These are phyloP conservation scores for Persicaria maculosa DNA, from an alignment of 148 eudicot species.

Conservation along the genomic window DNA sequence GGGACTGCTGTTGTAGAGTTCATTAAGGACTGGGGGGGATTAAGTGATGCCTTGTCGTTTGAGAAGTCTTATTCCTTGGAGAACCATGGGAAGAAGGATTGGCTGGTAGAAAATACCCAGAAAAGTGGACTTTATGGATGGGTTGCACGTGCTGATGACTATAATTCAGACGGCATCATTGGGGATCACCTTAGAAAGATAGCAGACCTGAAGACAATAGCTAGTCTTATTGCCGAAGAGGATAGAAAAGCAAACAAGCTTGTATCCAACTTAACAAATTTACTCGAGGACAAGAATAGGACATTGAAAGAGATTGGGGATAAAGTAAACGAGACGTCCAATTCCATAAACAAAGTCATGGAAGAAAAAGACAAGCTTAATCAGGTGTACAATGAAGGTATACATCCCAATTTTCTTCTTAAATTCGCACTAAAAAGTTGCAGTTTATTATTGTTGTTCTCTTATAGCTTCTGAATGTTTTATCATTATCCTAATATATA, in stretches of 20 bases:
- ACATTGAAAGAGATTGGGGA: slow-evolving; percentile 49
- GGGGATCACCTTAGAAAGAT: slow-evolving; percentile 82
- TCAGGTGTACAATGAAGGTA: slow-evolving; percentile 79
- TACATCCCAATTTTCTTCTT: not conserved
- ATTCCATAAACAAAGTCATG: slow-evolving; percentile 37
- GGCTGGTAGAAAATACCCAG: slow-evolving; percentile 40
- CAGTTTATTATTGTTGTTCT: not conserved
- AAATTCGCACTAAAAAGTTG: not conserved
- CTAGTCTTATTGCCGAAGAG: slow-evolving; percentile 74
- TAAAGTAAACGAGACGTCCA: slow-evolving; percentile 47
- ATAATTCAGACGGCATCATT: slow-evolving; percentile 50
- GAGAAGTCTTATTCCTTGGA: slow-evolving; percentile 83
- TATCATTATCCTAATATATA: not conserved
- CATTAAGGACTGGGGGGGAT: slow-evolving; percentile 78
- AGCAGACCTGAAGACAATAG: slow-evolving; percentile 70
- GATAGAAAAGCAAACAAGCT: slow-evolving; percentile 53
- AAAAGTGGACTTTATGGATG: slow-evolving; percentile 72
- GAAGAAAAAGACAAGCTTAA: slow-evolving; percentile 79
- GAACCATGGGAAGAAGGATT: slow-evolving; percentile 76
- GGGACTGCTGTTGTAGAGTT: slow-evolving; percentile 88
- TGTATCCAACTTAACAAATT: slow-evolving; percentile 52
- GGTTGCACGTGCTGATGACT: slow-evolving; percentile 99
- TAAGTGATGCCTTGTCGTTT: slow-evolving; percentile 70
- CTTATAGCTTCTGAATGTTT: not conserved
- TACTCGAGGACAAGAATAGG: slow-evolving; percentile 60